phyloP scores from a whole-genome alignment of 805 yeast genomes.

The Brettanomyces anomalus region DNA sequence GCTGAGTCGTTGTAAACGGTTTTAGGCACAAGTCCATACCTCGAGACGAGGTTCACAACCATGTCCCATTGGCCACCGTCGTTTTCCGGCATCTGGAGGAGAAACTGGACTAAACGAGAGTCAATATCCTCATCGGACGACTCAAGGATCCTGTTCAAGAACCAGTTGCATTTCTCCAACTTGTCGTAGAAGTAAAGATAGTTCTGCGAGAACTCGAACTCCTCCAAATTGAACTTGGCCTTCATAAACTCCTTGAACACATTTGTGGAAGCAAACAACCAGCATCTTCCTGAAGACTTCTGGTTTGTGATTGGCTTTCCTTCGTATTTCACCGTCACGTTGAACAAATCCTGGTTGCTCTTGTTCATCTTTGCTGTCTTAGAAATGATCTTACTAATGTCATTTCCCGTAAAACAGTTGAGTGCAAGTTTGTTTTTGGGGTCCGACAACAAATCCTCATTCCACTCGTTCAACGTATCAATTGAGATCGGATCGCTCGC shows the following conservation, averaged over 20 bases:
- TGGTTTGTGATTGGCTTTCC: slow-evolving; percentile 71
- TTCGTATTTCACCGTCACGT: slow-evolving; percentile 35
- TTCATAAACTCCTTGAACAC: slow-evolving; percentile 61
- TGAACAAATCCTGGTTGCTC: slow-evolving; percentile 32
- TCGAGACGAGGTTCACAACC: slow-evolving; percentile 68
- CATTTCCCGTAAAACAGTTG: slow-evolving; percentile 42
- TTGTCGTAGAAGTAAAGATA: slow-evolving; percentile 80
- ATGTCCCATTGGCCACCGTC: slow-evolving; percentile 93
- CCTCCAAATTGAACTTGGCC: slow-evolving; percentile 51
- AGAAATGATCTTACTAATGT: slow-evolving; percentile 34
- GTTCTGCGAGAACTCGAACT: slow-evolving; percentile 72
- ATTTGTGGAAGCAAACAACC: slow-evolving; percentile 84
- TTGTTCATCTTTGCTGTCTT: slow-evolving; percentile 22
- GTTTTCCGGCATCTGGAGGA: slow-evolving; percentile 56
- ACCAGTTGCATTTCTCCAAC: slow-evolving; percentile 76
- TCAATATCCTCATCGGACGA: slow-evolving; percentile 60
- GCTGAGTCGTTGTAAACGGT: slow-evolving; percentile 64
- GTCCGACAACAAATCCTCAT: slow-evolving; percentile 32
- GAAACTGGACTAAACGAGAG: slow-evolving; percentile 59
- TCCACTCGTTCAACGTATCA: slow-evolving; percentile 34
- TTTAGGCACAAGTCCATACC: slow-evolving; percentile 76
- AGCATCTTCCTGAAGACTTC: slow-evolving; percentile 73
- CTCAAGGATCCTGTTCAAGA: slow-evolving; percentile 65
- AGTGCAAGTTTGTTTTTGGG: slow-evolving; percentile 45
- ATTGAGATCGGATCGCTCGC: slow-evolving; percentile 24